Evolutionary conservation across 768 basidiomycete species (phyloP).

Genomic region (Cystobasidium ongulense): DNA sequence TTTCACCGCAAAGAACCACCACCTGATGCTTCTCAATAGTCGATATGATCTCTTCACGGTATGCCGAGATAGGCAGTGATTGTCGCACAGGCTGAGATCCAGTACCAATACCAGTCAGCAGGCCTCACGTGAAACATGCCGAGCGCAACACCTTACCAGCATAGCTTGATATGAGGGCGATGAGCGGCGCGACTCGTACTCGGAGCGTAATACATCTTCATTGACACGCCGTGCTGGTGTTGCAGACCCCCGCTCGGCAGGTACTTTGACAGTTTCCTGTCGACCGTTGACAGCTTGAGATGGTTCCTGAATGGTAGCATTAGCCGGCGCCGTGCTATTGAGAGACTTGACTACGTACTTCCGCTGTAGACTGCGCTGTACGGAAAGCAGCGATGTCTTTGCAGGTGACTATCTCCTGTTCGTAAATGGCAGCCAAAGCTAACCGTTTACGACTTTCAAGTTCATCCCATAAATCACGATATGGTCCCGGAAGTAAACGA

Average conservation of each 20-base stretch:
- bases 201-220: conserved; percentile 39
- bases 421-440: conserved; percentile 59
- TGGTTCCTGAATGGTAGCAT: background rate
- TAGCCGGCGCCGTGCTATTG: background rate
- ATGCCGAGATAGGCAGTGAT: conserved; percentile 73
- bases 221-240: conserved; percentile 56
- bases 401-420: conserved; percentile 63
- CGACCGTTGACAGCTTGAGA: background rate
- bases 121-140: background rate
- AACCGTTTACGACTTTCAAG: conserved; percentile 60
- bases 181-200: conserved; percentile 49
- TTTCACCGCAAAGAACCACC: conserved; percentile 76
- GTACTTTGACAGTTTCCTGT: background rate
- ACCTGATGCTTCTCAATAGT: conserved; percentile 68
- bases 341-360: background rate
- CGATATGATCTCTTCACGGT: conserved; percentile 63
- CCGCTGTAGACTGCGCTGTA: conserved; percentile 18
- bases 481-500: conserved; percentile 65
- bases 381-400: conserved; percentile 53
- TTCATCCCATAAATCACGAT: conserved; percentile 87
- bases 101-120: conserved; percentile 1
- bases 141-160: conserved; percentile 55
- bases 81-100: conserved; percentile 68
- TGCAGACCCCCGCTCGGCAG: conserved; percentile 44
- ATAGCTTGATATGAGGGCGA: conserved; percentile 72